phyloP scores from a whole-genome alignment of 2,329 filamentous ascomycete genomes.

The Epichloe brachyelytri region DNA sequence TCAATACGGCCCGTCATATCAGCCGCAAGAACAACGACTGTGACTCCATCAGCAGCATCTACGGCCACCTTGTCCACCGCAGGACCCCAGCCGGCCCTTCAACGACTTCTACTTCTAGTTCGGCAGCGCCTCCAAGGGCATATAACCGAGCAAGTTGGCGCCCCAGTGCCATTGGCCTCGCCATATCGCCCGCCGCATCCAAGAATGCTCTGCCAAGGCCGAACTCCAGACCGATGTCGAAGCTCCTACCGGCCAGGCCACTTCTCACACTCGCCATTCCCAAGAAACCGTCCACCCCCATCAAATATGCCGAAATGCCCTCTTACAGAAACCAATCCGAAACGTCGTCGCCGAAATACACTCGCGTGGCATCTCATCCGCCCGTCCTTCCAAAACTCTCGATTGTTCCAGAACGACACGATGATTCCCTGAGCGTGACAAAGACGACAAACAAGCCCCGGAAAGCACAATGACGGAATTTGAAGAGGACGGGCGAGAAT shows the following conservation, averaged over 20 bases:
- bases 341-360: conserved; percentile 7
- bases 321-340: background rate
- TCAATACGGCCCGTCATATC: background rate
- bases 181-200: conserved; percentile 24
- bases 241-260: conserved; percentile 33
- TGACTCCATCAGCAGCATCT: background rate
- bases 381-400: conserved; percentile 16
- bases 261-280: conserved; percentile 19
- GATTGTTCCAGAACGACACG: conserved; percentile 12
- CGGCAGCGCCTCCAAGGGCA: conserved; percentile 8
- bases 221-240: conserved; percentile 24
- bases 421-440: background rate
- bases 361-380: conserved; percentile 9
- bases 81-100: conserved; percentile 1
- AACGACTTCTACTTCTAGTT: background rate
- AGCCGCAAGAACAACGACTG: background rate
- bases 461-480: conserved; percentile 39
- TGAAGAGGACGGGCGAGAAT: conserved; percentile 32
- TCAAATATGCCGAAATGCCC: background rate
- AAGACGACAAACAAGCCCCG: conserved; percentile 11
- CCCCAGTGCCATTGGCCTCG: conserved; percentile 30
- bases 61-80: background rate
- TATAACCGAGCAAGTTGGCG: conserved; percentile 20
- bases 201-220: conserved; percentile 12
- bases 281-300: conserved; percentile 1